These are phyloP conservation scores for Kazachstania sp. DNA, from an alignment of 1,139 yeast genomes.

Conservation along the genomic window DNA sequence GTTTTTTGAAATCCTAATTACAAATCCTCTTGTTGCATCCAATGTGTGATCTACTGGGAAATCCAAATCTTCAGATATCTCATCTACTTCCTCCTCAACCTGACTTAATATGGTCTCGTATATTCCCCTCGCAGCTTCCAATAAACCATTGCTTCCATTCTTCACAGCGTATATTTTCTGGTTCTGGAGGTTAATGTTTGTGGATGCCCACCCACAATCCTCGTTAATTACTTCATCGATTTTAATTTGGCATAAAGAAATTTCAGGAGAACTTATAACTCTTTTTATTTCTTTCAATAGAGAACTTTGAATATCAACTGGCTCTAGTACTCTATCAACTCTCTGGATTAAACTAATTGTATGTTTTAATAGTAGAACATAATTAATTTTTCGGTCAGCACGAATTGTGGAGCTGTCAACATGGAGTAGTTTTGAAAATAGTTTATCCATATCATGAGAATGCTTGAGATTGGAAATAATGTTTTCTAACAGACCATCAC, in stretches of 20 bases:
- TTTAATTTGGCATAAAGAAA: slow-evolving; percentile 20
- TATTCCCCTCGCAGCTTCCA: slow-evolving; percentile 39
- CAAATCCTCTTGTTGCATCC: slow-evolving; percentile 36
- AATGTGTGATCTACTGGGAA: slow-evolving; percentile 31
- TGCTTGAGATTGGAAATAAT: slow-evolving; percentile 26
- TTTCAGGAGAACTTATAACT: slow-evolving; percentile 26
- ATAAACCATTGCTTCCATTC: slow-evolving; percentile 38
- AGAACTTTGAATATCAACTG: slow-evolving; percentile 9
- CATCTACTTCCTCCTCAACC: slow-evolving; percentile 26
- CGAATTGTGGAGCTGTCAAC: slow-evolving; percentile 18
- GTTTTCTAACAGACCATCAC: slow-evolving; percentile 16
- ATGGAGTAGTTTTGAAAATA: slow-evolving; percentile 30
- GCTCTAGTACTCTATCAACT: slow-evolving; percentile 13
- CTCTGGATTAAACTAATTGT: slow-evolving; percentile 16
- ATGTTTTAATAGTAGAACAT: slow-evolving; percentile 34
- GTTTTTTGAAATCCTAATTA: slow-evolving; percentile 27
- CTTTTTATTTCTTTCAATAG: slow-evolving; percentile 29
- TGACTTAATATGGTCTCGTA: slow-evolving; percentile 36
- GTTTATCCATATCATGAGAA: slow-evolving; percentile 34
- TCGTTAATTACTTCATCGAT: slow-evolving; percentile 34
- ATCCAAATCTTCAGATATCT: slow-evolving; percentile 20
- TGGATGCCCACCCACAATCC: slow-evolving; percentile 38
- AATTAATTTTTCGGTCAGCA: slow-evolving; percentile 36
- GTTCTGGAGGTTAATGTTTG: slow-evolving; percentile 35
- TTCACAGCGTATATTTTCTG: slow-evolving; percentile 40